Percentiles rank a stretch among this genome's conserved stretches.
Conservation (phyloP, 345 rosid genomes). For the Balakata baccata region DNA sequence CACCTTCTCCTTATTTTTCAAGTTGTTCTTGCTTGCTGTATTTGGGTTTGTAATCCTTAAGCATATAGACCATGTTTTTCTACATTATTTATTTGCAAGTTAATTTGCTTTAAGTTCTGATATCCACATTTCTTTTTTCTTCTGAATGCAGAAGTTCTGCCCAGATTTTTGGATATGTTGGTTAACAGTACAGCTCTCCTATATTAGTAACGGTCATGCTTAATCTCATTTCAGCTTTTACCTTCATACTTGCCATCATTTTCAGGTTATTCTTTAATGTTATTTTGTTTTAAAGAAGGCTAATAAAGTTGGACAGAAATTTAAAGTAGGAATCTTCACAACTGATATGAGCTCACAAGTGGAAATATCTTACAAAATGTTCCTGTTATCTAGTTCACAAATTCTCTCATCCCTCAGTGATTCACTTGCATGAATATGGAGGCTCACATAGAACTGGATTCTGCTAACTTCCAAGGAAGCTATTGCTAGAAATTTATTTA, state of each 20-base stretch:
- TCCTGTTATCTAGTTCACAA: too few relatives aligned
- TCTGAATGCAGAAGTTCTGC: not conserved
- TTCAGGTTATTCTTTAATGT: constrained; percentile 6
- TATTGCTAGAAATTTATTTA: too few relatives aligned
- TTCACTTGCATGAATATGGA: too few relatives aligned
- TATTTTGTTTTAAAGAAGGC: too few relatives aligned
- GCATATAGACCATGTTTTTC: not conserved
- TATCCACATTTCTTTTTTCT: too few relatives aligned
- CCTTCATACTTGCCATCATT: constrained; percentile 26
- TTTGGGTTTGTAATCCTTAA: constrained; percentile 31
- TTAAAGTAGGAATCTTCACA: too few relatives aligned
- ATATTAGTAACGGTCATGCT: constrained; percentile 24
- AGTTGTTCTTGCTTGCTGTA: constrained; percentile 41
- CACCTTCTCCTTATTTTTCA: constrained; percentile 28
- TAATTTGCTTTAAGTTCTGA: not conserved
- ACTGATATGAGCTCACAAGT: too few relatives aligned
- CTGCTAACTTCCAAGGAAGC: too few relatives aligned
- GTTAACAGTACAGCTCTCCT: constrained; percentile 33
- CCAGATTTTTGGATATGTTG: constrained; percentile 11
- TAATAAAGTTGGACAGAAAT: too few relatives aligned
- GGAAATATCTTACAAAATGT: too few relatives aligned
- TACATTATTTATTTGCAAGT: not conserved
- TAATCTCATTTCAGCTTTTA: constrained; percentile 31
- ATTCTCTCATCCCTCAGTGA: too few relatives aligned
- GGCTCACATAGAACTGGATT: too few relatives aligned